These are phyloP conservation scores for Elymus sibiricus DNA, from an alignment of 176 grass and related monocot genomes.

Conservation along the genomic window DNA sequence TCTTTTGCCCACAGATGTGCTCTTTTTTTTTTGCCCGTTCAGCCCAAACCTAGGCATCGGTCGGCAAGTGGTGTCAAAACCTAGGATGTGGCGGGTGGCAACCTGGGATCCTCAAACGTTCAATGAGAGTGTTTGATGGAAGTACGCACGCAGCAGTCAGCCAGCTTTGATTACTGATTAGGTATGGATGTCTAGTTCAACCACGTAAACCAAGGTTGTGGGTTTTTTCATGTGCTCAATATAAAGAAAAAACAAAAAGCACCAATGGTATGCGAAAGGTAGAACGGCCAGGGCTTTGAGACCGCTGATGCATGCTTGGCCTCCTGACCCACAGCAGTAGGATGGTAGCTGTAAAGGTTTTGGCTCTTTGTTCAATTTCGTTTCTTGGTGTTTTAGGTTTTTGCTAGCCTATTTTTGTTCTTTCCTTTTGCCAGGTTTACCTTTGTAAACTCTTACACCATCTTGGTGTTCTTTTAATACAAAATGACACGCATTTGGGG, in stretches of 20 bases:
- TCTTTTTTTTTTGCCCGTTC: background rate
- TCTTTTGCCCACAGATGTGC: too few species aligned
- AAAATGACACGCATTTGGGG: background rate
- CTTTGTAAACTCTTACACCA: too few species aligned
- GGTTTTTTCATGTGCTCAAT: background rate
- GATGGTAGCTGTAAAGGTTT: too few species aligned
- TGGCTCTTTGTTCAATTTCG: too few species aligned
- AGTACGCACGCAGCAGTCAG: background rate
- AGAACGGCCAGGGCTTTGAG: background rate
- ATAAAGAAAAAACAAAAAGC: conserved; percentile 1
- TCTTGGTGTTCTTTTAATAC: background rate
- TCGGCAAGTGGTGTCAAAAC: background rate
- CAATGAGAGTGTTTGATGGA: background rate
- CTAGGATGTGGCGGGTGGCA: background rate
- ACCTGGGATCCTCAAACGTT: background rate
- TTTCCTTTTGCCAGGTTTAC: too few species aligned
- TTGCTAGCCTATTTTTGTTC: too few species aligned
- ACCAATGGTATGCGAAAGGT: background rate
- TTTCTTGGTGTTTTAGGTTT: too few species aligned
- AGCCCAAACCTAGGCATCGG: background rate
- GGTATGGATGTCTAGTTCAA: background rate
- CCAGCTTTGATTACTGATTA: background rate
- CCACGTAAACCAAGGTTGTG: background rate
- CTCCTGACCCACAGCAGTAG: too few species aligned
- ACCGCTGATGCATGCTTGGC: too few species aligned